A percentile compares a stretch with the other conserved stretches of the same genome.
Conservation (phyloP, 169 alveolate genomes). For the Babesia bovis region DNA sequence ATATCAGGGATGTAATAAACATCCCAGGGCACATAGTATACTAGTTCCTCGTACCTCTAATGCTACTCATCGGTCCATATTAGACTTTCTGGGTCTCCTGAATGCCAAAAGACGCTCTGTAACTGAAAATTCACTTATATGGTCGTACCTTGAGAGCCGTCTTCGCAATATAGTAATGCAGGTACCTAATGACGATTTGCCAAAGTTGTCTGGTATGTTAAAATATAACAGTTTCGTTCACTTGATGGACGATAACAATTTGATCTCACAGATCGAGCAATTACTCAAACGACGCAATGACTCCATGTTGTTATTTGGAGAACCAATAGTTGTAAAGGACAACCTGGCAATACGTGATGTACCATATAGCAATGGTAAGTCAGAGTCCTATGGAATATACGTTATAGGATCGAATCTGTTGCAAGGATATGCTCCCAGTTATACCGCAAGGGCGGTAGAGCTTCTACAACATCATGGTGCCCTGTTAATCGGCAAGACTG, state of each 20-base stretch:
- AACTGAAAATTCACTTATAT: not conserved
- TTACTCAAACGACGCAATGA: not conserved
- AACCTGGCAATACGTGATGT: slow-evolving; percentile 35
- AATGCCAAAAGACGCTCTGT: not conserved
- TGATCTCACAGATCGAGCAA: slow-evolving; percentile 36
- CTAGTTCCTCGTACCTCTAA: not conserved
- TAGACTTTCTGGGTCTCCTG: not conserved
- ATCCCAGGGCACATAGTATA: not conserved
- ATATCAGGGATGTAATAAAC: not conserved
- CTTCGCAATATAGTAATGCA: slow-evolving; percentile 13
- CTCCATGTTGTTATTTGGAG: slow-evolving; percentile 41
- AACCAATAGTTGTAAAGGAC: slow-evolving; percentile 56
- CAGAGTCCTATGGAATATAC: not conserved
- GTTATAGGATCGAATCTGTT: slow-evolving; percentile 47
- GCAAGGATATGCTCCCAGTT: slow-evolving; percentile 53
- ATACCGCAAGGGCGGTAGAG: slow-evolving; percentile 68
- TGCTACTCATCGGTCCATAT: not conserved
- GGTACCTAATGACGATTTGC: not conserved
- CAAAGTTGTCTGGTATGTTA: not conserved
- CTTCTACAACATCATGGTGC: slow-evolving; percentile 62
- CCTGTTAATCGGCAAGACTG: slow-evolving; percentile 70
- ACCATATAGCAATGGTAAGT: slow-evolving; percentile 51
- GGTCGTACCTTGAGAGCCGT: slow-evolving; percentile 1
- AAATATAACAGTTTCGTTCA: slow-evolving; percentile 28
- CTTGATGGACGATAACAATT: slow-evolving; percentile 24